Evolutionary conservation across 345 rosid species (phyloP), one percentile per base, ranked within the genome.

Genomic region (Rhodomyrtus tomentosa): DNA sequence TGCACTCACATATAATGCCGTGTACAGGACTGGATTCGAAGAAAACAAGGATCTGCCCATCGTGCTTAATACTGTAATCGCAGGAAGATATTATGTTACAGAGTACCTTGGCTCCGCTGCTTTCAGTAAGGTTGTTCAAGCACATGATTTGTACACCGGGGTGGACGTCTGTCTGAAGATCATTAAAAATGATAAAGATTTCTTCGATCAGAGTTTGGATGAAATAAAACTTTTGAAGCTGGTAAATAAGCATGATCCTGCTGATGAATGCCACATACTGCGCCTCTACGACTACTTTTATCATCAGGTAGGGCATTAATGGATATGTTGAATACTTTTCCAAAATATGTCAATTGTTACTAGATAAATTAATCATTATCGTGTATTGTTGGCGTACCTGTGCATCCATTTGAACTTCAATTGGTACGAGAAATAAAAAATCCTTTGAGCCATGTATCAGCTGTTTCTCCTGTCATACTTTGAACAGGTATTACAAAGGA

Each of bases 241-340:
- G 84, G 98, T 94, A 22, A 97, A 96, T 89, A 95, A 91, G 90
- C 91, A 93, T 81, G 99, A 97, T 87, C 98, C 99, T 22, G 92
- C 90, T 20, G 99, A 97, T 85, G 91, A 95, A 85, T 91, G 83
- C 85, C 99, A 97, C 82, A 91, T 97, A 86, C 25, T 97, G 89
- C 98, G 99, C 56, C 95, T 97, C 54, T 97, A 92, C 49, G 99
- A 97, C 90, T 95, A 97, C 92, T 97, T 97, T 91, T 97, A 97
- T 86, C 95, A 94, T 58, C 99, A 92, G 92, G 99, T 95, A 87
- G 72, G 56, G 59, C 79, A 68, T 32, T 68, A 42, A 40, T 68
- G 79, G 76, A 68, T 68, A 36, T 68, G 79, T 36, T 68, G 45
- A 36, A 68, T 68, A 12, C 45, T 68, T 22, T 18, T 68, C 6